Conservation (phyloP, 1,139 yeast genomes). For the Kurtzmaniella quercitrusa region DNA sequence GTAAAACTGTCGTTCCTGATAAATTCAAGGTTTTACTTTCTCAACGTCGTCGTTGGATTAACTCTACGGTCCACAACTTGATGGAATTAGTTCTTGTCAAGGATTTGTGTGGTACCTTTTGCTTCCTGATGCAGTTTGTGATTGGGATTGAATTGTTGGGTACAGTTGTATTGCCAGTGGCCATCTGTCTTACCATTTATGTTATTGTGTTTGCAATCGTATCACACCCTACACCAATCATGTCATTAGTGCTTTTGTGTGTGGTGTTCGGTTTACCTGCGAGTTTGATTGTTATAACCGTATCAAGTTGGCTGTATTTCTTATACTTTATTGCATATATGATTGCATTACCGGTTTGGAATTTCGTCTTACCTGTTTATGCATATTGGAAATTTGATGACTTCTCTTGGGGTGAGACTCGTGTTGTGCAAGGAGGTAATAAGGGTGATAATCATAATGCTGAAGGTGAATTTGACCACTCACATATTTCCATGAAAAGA, state of each 20-base stretch:
- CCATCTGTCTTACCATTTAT: constrained; percentile 81
- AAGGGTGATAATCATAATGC: constrained; percentile 62
- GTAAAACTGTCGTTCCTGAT: constrained; percentile 91
- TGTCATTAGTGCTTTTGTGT: constrained; percentile 77
- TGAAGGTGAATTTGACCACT: constrained; percentile 85
- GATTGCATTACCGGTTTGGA: constrained; percentile 89
- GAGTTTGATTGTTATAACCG: constrained; percentile 79
- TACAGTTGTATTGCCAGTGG: constrained; percentile 89
- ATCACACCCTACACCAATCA: constrained; percentile 75
- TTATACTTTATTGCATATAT: constrained; percentile 81
- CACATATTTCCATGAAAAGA: constrained; percentile 81
- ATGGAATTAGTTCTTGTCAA: constrained; percentile 86
- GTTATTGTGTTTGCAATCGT: constrained; percentile 74
- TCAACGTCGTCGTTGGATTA: constrained; percentile 98
- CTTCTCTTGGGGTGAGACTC: constrained; percentile 97
- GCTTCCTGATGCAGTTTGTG: constrained; percentile 96
- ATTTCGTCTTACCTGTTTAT: constrained; percentile 82
- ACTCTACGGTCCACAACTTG: constrained; percentile 92
- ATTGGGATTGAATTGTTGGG: constrained; percentile 85
- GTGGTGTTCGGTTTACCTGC: constrained; percentile 91
- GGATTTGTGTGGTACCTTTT: constrained; percentile 94
- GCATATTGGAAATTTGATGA: constrained; percentile 98
- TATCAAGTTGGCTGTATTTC: constrained; percentile 71
- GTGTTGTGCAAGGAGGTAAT: constrained; percentile 75
- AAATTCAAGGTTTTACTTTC: constrained; percentile 76